phyloP scores from a whole-genome alignment of 257 asterid species.

The Ballota nigra region DNA sequence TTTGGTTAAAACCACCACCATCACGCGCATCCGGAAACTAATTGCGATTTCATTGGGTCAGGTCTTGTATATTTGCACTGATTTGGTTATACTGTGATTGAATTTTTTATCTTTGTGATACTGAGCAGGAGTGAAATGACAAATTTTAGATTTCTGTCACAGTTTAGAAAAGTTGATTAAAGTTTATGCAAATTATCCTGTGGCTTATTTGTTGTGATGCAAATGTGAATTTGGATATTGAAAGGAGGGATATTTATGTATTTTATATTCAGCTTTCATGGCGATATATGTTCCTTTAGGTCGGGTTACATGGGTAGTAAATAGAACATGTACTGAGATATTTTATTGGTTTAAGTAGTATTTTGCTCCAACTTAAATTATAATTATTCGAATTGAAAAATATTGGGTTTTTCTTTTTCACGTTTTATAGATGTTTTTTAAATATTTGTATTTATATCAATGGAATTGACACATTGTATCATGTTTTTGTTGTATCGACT shows the following conservation, averaged over 20 bases:
- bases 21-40: constrained; percentile 72
- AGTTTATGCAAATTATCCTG: not conserved
- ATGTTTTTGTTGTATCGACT: too few relatives aligned
- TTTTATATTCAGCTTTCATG: not conserved
- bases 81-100: not conserved
- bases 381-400: too few relatives aligned
- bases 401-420: too few relatives aligned
- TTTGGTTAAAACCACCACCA: constrained; percentile 77
- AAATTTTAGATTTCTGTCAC: not conserved
- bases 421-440: too few relatives aligned
- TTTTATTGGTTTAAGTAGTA: not conserved
- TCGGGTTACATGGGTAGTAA: not conserved
- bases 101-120: not conserved
- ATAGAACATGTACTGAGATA: not conserved
- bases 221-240: not conserved
- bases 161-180: not conserved
- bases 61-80: not conserved
- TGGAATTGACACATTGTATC: too few relatives aligned
- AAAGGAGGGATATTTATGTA: not conserved
- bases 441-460: too few relatives aligned
- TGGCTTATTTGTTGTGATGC: not conserved
- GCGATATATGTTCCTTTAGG: not conserved
- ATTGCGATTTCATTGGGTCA: not conserved
- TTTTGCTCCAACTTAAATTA: not conserved
- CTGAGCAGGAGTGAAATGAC: not conserved